Conservation (phyloP, 345 rosid genomes). For the Linum tenue region DNA sequence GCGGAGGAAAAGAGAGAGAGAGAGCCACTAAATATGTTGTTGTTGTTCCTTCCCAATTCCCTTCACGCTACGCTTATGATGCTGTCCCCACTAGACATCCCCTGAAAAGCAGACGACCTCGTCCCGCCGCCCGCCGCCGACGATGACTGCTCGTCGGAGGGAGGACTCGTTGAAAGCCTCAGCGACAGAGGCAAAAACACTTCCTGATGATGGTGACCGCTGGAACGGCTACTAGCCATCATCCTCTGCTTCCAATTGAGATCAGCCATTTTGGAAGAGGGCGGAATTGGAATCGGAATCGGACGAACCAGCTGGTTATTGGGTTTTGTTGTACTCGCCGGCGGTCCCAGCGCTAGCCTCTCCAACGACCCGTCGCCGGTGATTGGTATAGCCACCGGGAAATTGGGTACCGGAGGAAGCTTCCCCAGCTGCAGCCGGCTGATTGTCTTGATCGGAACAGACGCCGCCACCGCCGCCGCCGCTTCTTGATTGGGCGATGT, state of each 20-base stretch:
- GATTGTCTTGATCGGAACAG: not conserved
- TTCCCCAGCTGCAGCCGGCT: not conserved
- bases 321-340: not conserved
- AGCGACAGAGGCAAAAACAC: constrained; percentile 38
- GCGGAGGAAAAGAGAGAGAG: too few species aligned
- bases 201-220: constrained; percentile 10
- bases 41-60: not conserved
- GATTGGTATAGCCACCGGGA: constrained; percentile 19
- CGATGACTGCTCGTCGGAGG: constrained; percentile 40
- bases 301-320: constrained; percentile 34
- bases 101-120: constrained; percentile 36
- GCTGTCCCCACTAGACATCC: constrained; percentile 56
- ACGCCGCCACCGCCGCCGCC: not conserved
- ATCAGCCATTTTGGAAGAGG: constrained; percentile 61
- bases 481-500: constrained; percentile 10
- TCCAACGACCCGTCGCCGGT: constrained; percentile 21
- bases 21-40: too few species aligned
- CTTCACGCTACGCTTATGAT: constrained; percentile 60
- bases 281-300: constrained; percentile 35
- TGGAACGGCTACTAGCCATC: not conserved
- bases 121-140: constrained; percentile 19
- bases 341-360: constrained; percentile 23
- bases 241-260: constrained; percentile 36
- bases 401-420: constrained; percentile 21
- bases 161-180: constrained; percentile 32